Conservation (phyloP, 2,329 filamentous ascomycete species). For the Ampelomyces quisqualis region DNA sequence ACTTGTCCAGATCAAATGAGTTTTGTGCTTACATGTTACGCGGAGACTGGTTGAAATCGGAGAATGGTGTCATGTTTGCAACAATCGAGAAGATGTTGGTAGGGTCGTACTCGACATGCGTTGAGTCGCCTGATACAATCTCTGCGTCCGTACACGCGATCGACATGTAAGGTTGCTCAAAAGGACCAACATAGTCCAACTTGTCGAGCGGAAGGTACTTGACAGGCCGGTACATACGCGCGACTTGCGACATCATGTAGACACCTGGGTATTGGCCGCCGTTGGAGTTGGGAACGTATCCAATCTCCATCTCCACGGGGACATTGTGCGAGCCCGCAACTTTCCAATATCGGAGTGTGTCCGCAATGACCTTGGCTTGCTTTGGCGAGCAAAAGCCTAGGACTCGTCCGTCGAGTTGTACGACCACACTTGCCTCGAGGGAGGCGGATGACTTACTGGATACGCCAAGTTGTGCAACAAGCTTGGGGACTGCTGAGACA, state of each 20-base stretch:
- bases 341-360: constrained; percentile 93
- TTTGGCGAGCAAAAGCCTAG: constrained; percentile 87
- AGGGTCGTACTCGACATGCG: constrained; percentile 89
- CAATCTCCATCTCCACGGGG: constrained; percentile 83
- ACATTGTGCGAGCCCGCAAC: constrained; percentile 81
- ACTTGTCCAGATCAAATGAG: not conserved
- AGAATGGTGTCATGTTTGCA: constrained; percentile 98
- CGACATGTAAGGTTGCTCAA: constrained; percentile 98
- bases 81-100: constrained; percentile 97
- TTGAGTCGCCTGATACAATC: constrained; percentile 82
- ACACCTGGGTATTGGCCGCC: constrained; percentile 95
- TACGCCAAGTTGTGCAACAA: constrained; percentile 78
- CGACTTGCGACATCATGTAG: constrained; percentile 84
- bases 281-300: constrained; percentile 81
- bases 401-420: constrained; percentile 87
- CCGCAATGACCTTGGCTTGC: constrained; percentile 76
- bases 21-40: constrained; percentile 84
- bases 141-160: constrained; percentile 90
- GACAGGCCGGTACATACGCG: constrained; percentile 85
- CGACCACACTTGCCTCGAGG: constrained; percentile 78
- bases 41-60: constrained; percentile 96
- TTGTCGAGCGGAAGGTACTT: constrained; percentile 87
- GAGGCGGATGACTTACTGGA: constrained; percentile 73
- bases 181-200: constrained; percentile 84
- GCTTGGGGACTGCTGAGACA: constrained; percentile 69